Percentiles rank a stretch among this genome's conserved stretches.
Evolutionary conservation across 2,329 filamentous ascomycete genomes (phyloP).

Genomic region (Fusarium vanettenii): DNA sequence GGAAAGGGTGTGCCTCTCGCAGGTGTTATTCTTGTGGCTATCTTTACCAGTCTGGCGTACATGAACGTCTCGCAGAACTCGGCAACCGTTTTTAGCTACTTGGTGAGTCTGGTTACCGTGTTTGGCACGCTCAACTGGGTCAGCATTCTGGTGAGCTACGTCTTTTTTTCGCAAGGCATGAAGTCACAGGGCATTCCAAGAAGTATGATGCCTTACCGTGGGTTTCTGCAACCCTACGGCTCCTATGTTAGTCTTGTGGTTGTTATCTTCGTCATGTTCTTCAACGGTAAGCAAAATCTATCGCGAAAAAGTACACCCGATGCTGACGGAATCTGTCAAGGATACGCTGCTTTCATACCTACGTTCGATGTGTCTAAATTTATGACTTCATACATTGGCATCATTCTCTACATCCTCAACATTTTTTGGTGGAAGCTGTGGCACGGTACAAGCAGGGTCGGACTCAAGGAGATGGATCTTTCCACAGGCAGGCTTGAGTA

Average conservation of each 20-base stretch:
- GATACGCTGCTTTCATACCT: not conserved
- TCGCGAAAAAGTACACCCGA: not conserved
- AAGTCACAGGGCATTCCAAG: not conserved
- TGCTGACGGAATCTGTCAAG: not conserved
- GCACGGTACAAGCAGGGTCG: not conserved
- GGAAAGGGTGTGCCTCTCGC: not conserved
- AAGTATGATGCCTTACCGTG: not conserved
- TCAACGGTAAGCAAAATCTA: not conserved
- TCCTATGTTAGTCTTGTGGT: not conserved
- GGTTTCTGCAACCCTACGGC: not conserved
- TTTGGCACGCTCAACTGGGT: slow-evolving; percentile 17
- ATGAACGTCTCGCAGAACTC: slow-evolving; percentile 1
- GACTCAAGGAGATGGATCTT: not conserved
- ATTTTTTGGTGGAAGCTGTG: not conserved
- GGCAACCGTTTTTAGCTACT: slow-evolving; percentile 3
- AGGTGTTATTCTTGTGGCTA: not conserved
- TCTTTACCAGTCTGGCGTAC: not conserved
- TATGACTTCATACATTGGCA: not conserved
- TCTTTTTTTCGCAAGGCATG: not conserved
- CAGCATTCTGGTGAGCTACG: slow-evolving; percentile 3
- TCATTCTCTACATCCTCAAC: not conserved
- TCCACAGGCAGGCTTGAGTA: not conserved
- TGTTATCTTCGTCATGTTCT: not conserved
- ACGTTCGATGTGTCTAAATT: not conserved
- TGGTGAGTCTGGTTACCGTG: slow-evolving; percentile 18